Evolutionary conservation across 495 filamentous ascomycete genomes (phyloP), one percentile per base, ranked within the genome.

Genomic region (Wilcoxina mikolae): DNA sequence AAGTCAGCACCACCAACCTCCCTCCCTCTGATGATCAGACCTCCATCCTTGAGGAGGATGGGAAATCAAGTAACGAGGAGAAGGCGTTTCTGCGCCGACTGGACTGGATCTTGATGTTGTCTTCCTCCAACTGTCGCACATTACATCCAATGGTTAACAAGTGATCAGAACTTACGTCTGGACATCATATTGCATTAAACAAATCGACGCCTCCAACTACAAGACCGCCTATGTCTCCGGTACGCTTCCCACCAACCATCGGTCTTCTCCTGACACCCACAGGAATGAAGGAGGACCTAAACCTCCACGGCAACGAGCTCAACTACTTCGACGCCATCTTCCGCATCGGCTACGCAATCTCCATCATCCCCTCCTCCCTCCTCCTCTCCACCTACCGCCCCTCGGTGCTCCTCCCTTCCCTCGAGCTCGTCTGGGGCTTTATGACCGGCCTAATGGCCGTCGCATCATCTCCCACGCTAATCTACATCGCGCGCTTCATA

Each of bases 281-380:
- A 39, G 43, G 43, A 15, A 50, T 50, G 47, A 27, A 33, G n/a
- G 27, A 27, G n/a, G 47, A 27, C 47, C 47, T 50, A 12, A n/a
- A 10, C 47, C 47, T 50, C 15, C 47, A 50, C 23, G 47, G 47
- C 2, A 56, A 56, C 33, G 45, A 56, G 33, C 54, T 56, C 17
- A 56, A 51, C 46, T 50, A 50, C 33, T 42, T 51, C 45, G 54
- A 56, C 33, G 18, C 18, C 18, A 20, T 31, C 54, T 56, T 56
- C 54, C 45, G 54, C 5, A 39, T 56, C 20, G 54, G 55, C 41
- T 58, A 48, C 39, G 50, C 56, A 4, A 4, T 54, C 9, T 56
- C 28, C 25, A 38, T 56, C 20, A 50, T 56, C 24, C 54, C 54
- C 7, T 41, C 45, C 17, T 27, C 22, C 26, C 27, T 28, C 22